These are phyloP conservation scores for Pichia thaimueangensis DNA, from an alignment of 805 yeast species.

Conservation along the genomic window DNA sequence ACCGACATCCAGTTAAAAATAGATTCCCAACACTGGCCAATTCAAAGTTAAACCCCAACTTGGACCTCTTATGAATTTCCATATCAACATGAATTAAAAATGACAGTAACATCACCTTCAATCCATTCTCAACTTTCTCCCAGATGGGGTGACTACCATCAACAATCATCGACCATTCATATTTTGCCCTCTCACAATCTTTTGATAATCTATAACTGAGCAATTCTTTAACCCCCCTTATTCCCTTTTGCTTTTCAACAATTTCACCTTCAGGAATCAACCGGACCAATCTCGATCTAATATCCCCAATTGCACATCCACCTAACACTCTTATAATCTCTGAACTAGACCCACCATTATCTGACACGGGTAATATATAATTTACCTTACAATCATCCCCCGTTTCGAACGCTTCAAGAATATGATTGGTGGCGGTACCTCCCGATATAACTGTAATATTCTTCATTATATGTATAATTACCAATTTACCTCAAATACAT, in stretches of 20 bases:
- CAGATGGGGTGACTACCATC: conserved; percentile 74
- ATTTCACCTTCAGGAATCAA: conserved; percentile 50
- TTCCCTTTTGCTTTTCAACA: conserved; percentile 11
- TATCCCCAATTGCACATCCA: conserved; percentile 94
- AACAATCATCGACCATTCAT: conserved; percentile 71
- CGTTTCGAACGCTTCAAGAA: conserved; percentile 47
- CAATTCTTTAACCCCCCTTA: conserved; percentile 18
- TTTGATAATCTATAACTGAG: conserved; percentile 46
- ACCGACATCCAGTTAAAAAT: conserved; percentile 72
- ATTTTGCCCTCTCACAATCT: conserved; percentile 42
- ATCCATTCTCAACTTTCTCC: conserved; percentile 50
- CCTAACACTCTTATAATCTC: conserved; percentile 82
- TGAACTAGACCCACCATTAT: conserved; percentile 93
- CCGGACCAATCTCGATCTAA: conserved; percentile 73
- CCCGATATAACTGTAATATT: conserved; percentile 49
- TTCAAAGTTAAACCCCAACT: conserved; percentile 64
- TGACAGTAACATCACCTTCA: conserved; percentile 67
- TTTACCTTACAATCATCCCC: conserved; percentile 28
- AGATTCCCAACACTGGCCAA: conserved; percentile 82
- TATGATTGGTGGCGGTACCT: conserved; percentile 81
- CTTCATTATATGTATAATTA: background rate
- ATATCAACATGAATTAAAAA: conserved; percentile 74
- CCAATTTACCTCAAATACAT: background rate
- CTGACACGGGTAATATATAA: conserved; percentile 78
- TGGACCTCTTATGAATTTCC: conserved; percentile 63